These are phyloP conservation scores for Pythium chondricola DNA, from an alignment of 352 stramenopile species.

Conservation along the genomic window DNA sequence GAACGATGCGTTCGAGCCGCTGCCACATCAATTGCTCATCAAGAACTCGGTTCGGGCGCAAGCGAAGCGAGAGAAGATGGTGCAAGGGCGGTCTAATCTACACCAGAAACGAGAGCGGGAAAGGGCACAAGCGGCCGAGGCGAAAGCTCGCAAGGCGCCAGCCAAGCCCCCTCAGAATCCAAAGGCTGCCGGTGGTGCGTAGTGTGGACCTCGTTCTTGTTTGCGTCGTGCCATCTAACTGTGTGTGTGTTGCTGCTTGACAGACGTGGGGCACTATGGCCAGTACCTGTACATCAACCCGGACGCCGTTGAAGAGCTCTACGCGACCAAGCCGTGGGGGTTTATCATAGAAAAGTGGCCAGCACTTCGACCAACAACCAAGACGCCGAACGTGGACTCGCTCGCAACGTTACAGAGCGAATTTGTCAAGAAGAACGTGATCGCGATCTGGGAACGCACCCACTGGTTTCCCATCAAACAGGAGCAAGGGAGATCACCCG, in stretches of 20 bases:
- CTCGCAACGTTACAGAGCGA: conserved; percentile 23
- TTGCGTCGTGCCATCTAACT: not conserved
- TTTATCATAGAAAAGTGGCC: conserved; percentile 19
- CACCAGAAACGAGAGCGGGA: conserved; percentile 22
- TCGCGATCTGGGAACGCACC: conserved; percentile 38
- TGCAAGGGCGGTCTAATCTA: conserved; percentile 19
- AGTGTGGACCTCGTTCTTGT: too few relatives aligned
- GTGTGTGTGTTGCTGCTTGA: not conserved
- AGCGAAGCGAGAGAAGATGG: conserved; percentile 25
- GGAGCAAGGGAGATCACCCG: conserved; percentile 25
- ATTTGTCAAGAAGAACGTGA: conserved; percentile 28
- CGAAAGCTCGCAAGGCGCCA: too few relatives aligned
- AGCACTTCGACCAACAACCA: conserved; percentile 17
- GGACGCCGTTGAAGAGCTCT: conserved; percentile 17
- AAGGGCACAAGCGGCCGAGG: conserved; percentile 3
- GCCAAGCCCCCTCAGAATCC: not conserved
- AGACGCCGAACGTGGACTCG: conserved; percentile 10
- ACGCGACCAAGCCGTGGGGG: conserved; percentile 21
- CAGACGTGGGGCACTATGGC: conserved; percentile 16
- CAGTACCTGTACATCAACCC: conserved; percentile 18
- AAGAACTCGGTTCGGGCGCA: conserved; percentile 40
- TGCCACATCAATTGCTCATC: conserved; percentile 44
- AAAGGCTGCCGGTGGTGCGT: not conserved
- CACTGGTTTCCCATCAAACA: conserved; percentile 52
- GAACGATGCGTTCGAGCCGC: conserved; percentile 33